Percentiles rank a stretch among this genome's conserved stretches.
These are phyloP conservation scores for Phytophthora agathidicida DNA, from an alignment of 352 stramenopile genomes.

Conservation along the genomic window DNA sequence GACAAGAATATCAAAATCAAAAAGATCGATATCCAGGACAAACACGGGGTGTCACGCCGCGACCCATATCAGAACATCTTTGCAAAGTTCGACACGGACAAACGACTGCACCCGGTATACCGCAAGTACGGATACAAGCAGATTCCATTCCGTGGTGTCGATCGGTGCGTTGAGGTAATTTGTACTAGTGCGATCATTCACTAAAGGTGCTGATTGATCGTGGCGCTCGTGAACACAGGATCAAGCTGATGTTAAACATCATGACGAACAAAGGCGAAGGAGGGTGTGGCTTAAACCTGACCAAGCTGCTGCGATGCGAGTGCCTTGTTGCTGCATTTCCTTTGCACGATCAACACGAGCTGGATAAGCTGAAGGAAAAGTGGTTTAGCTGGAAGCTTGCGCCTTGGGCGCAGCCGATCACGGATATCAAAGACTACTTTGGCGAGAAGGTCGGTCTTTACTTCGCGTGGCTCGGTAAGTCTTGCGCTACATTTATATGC, in stretches of 20 bases:
- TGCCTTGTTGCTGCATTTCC: conserved; percentile 70
- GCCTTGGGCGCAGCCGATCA: conserved; percentile 64
- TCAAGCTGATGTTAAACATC: conserved; percentile 80
- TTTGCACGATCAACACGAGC: conserved; percentile 61
- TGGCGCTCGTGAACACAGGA: no score
- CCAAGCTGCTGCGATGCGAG: conserved; percentile 54
- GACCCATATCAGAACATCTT: conserved; percentile 78
- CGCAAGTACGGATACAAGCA: conserved; percentile 75
- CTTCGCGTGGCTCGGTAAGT: conserved; percentile 94
- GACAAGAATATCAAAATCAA: conserved; percentile 69
- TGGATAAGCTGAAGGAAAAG: conserved; percentile 48
- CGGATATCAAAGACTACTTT: conserved; percentile 83
- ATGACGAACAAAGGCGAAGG: conserved; percentile 65
- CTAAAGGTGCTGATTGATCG: no score
- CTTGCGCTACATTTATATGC: no score
- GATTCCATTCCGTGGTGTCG: conserved; percentile 74
- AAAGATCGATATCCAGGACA: conserved; percentile 66
- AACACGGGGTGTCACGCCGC: conserved; percentile 52
- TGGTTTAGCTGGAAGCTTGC: conserved; percentile 73
- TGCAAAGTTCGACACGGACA: conserved; percentile 77
- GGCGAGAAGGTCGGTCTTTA: conserved; percentile 95
- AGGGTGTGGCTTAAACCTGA: conserved; percentile 62
- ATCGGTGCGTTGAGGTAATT: conserved; percentile 50
- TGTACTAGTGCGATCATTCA: no score
- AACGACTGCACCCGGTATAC: conserved; percentile 64